Conservation (phyloP, 495 filamentous ascomycete genomes). For the Diplogelasinospora grovesii region DNA sequence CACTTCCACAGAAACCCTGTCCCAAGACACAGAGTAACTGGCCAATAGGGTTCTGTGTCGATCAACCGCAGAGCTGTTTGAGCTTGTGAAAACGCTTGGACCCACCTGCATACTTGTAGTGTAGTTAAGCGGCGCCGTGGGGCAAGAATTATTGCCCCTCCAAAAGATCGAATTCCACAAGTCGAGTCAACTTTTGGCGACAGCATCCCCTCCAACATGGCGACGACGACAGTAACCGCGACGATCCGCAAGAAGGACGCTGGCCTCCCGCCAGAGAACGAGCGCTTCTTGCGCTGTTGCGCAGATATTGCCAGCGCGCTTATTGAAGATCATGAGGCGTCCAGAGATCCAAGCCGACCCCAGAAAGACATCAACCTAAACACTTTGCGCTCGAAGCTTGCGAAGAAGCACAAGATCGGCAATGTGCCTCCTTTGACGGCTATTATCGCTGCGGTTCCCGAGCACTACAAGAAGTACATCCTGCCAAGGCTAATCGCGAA, state of each 20-base stretch:
- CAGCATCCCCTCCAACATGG: slow-evolving; percentile 23
- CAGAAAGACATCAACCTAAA: slow-evolving; percentile 92
- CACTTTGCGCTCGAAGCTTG: slow-evolving; percentile 73
- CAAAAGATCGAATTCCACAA: no score
- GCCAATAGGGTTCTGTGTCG: no score
- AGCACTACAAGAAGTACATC: slow-evolving; percentile 99
- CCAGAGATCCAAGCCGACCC: slow-evolving; percentile 60
- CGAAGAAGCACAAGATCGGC: slow-evolving; percentile 82
- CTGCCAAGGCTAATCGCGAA: slow-evolving; percentile 92
- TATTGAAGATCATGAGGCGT: slow-evolving; percentile 84
- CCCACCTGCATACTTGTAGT: no score
- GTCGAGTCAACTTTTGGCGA: background rate
- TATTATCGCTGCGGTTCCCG: slow-evolving; percentile 94
- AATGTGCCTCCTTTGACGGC: slow-evolving; percentile 87
- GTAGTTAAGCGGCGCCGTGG: no score
- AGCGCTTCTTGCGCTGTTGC: slow-evolving; percentile 86
- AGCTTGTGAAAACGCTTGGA: no score
- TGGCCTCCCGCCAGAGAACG: slow-evolving; percentile 73
- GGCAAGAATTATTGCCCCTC: no score
- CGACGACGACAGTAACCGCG: slow-evolving; percentile 36
- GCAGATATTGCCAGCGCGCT: slow-evolving; percentile 90
- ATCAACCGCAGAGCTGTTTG: no score
- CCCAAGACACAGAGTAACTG: no score
- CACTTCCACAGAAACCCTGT: no score
- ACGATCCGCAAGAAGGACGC: slow-evolving; percentile 52